Base-by-base conservation (phyloP, 169 alveolate species). In the Plasmodium cynomolgi region DNA sequence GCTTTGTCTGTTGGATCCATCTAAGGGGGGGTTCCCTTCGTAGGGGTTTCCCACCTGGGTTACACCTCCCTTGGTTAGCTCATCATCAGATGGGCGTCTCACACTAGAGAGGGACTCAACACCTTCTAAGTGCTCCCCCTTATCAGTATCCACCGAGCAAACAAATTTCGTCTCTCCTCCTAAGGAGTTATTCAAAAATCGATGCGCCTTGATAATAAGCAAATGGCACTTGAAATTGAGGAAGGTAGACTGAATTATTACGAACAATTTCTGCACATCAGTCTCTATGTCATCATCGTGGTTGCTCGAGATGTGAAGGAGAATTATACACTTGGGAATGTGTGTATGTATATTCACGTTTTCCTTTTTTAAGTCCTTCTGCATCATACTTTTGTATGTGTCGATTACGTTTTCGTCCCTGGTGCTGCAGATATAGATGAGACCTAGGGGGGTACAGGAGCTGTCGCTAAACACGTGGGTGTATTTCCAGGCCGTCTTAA, bases 241-340 rank as follows among this genome's bases (percentile, higher is more conserved):
- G 68, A 85, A 85, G 37, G 84, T 85, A 3, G 93, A 85, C 13
- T 85, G 93, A 20, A 85, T 75, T 20, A 74, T 77, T n/a, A 85
- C 93, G 74, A 85, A 85, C n/a, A 75, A 17, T 37, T 85, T 85
- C 62, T 85, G 93, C 8, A 85, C 93, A 33, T 85, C 93, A 20
- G 93, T 85, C 33, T 85, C 93, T 50, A 85, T 85, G 17, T 85
- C 93, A 26, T 85, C 93, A 17, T 85, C 85, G 26, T 77, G 41
- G 31, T 79, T 85, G 80, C 68, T 85, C 31, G 93, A 85, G 2
- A 85, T 79, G 71, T 85, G 93, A 6, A 85, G 86, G 11, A 85
- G 80, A 20, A 85, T 77, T 20, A 85, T 85, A 34, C 93, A 74
- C 20, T 85, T 85, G 23, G 93, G 93, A 3, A 85, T 74, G 44